These are phyloP conservation scores for Claviceps quebecensis DNA, from an alignment of 2,329 filamentous ascomycete genomes.

Conservation along the genomic window DNA sequence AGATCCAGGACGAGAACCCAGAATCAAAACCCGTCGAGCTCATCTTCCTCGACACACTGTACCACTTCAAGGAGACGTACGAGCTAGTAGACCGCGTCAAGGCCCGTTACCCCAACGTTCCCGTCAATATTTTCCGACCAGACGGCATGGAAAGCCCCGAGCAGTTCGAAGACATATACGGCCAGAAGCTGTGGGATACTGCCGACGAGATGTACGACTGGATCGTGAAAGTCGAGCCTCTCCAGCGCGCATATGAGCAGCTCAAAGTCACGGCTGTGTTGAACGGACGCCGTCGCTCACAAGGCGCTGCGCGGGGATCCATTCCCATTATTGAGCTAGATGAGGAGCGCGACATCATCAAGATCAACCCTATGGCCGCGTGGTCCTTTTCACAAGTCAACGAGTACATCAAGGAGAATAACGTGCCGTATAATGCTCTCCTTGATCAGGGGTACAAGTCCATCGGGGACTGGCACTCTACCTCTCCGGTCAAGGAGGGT, in stretches of 20 bases:
- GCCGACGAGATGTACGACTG: constrained; percentile 91
- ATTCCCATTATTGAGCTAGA: constrained; percentile 89
- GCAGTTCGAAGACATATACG: constrained; percentile 73
- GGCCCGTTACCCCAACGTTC: constrained; percentile 61
- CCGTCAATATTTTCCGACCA: constrained; percentile 82
- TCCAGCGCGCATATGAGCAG: constrained; percentile 77
- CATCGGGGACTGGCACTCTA: constrained; percentile 96
- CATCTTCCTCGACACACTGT: constrained; percentile 73
- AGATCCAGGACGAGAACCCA: constrained; percentile 51
- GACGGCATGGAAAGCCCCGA: constrained; percentile 55
- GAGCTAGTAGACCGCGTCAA: constrained; percentile 61
- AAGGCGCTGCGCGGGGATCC: constrained; percentile 82
- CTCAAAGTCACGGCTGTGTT: constrained; percentile 81
- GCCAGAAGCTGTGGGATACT: constrained; percentile 69
- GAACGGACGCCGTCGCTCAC: constrained; percentile 80
- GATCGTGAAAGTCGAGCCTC: constrained; percentile 93
- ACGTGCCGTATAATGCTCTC: constrained; percentile 87
- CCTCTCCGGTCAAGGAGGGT: constrained; percentile 72
- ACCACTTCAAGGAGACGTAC: constrained; percentile 70
- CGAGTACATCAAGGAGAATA: constrained; percentile 69
- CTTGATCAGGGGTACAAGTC: constrained; percentile 96
- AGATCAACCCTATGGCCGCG: constrained; percentile 93
- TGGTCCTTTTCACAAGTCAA: constrained; percentile 89
- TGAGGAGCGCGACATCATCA: constrained; percentile 74
- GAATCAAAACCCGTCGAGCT: constrained; percentile 46